Conservation (phyloP, 2,329 filamentous ascomycete genomes). For the Dryadomyces quercus-mongolicae region DNA sequence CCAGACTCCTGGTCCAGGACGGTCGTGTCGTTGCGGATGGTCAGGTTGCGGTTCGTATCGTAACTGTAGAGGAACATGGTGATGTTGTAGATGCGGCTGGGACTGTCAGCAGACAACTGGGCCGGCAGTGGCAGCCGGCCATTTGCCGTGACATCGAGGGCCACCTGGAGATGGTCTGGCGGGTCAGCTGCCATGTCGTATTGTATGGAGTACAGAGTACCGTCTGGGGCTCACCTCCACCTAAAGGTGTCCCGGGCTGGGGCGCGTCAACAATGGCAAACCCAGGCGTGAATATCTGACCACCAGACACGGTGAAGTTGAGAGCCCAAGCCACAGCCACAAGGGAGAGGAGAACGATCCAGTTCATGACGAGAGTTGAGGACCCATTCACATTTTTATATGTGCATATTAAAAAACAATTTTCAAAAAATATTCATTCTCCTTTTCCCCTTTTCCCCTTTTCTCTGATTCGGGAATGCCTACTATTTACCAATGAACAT, state of each 20-base stretch:
- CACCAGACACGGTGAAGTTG: conserved; percentile 47
- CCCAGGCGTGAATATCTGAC: conserved; percentile 58
- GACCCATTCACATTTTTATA: too few species aligned
- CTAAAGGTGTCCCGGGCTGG: conserved; percentile 51
- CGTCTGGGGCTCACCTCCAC: conserved; percentile 39
- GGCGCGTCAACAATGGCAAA: conserved; percentile 55
- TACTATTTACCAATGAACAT: too few species aligned
- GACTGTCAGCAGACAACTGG: conserved; percentile 33
- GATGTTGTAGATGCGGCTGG: conserved; percentile 49
- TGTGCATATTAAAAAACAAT: too few species aligned
- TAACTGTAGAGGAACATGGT: conserved; percentile 57
- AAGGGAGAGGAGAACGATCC: conserved; percentile 10
- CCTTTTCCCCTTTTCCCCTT: too few species aligned
- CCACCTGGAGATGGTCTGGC: conserved; percentile 45
- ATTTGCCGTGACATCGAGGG: conserved; percentile 54
- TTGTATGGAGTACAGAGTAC: neutral
- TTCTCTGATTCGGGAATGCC: too few species aligned
- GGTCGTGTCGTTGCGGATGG: conserved; percentile 51
- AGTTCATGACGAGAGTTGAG: neutral
- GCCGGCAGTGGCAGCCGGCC: conserved; percentile 50
- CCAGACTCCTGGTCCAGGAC: conserved; percentile 52
- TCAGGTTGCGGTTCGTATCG: conserved; percentile 52
- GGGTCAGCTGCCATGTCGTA: neutral
- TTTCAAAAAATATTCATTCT: too few species aligned
- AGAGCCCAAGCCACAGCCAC: conserved; percentile 17